Evolutionary conservation across 2,329 filamentous ascomycete species (phyloP), one percentile per base, ranked within the genome.

Genomic region (Trichoderma asperellum): DNA sequence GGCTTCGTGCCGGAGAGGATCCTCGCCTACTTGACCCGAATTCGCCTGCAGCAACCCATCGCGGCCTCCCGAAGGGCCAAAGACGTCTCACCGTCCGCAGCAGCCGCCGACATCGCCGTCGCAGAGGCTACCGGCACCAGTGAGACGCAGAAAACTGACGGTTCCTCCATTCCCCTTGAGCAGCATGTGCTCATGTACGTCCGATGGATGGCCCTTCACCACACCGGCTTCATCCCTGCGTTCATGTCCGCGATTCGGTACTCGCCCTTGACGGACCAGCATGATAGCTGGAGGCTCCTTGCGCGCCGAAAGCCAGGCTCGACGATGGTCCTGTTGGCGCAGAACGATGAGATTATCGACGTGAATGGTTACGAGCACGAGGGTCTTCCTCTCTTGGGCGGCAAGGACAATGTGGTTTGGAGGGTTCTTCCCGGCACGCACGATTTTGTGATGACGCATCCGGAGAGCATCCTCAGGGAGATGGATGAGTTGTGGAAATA

Each of bases 381-480:
- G 55, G 86, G 81, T 4, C 76, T 87, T 68, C 83, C 84, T 24
- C 77, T 88, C 21, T 74, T 86, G 52, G 86, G 85, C 16, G 86
- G 87, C 11, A 76, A 78, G 60, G 80, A 82, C 0, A 81, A 81
- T 16, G 82, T 88, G 7, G 77, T 79, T 53, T 88, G 86, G 83
- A 81, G 79, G 40, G 75, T 86, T 12, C 78, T 89, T 1, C 82
- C 83, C 0, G 87, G 86, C 1, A 84, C 83, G 1, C 88, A 90
- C 73, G 87, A 90, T 72, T 89, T 90, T 73, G 86, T 88, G 18
- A 88, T 89, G 80, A 87, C 86, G n/a, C 82, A 85, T 70, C 75
- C 81, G 0, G 73, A 77, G 7, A 75, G 79, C 43, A 83, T 86
- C 12, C 73, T 88, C 69, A 74, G 77, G 53, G 81, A 80, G 68